Base-by-base conservation (phyloP, 179 eudicot species). In the Drosera spatulata region DNA sequence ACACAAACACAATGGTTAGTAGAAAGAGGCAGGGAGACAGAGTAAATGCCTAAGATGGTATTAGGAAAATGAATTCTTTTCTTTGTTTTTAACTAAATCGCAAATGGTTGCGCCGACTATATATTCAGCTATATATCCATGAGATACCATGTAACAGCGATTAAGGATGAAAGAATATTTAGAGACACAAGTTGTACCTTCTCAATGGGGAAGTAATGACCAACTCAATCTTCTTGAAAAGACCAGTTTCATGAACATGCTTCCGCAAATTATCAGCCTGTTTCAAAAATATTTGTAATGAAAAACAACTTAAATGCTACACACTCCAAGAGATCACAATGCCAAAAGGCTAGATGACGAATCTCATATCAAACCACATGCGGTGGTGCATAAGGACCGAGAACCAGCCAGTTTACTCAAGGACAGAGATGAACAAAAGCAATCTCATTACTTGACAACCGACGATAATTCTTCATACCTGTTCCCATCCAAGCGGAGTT, bases 401-500 rank as follows among this genome's bases (percentile, higher is more conserved):
- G 33, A 22, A 22, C 15, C 5, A 58, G 12, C 45, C 6, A 43
- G 2, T 7, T 7, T 43, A 43, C 6, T 4, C 8, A 4, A 7
- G 45, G 8, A 43, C 45, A 4, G 0, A 43, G 45, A 7, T 43
- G 45, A 43, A 4, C 6, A 43, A 4, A 43, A 43, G 45, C 45
- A 43, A 43, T 7, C 45, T 4, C 5, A 43, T 13, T 22, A 22
- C 33, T 22, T 22, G 33, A 22, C 33, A 22, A 22, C 33, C 33
- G 33, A 22, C 33, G 33, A 22, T 0, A 22, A 22, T 22, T 22
- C 33, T 22, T 22, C 33, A 22, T 64, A 91, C 97, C 96, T 91
- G 98, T 50, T 83, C 72, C 98, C 98, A 91, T 41, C 98, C 98
- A 70, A 78, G 80, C 50, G 88, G 79, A 38, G 98, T 88, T 72